Evolutionary conservation across 441 rosid genomes (phyloP).

Genomic region (Bruguiera hainesii): DNA sequence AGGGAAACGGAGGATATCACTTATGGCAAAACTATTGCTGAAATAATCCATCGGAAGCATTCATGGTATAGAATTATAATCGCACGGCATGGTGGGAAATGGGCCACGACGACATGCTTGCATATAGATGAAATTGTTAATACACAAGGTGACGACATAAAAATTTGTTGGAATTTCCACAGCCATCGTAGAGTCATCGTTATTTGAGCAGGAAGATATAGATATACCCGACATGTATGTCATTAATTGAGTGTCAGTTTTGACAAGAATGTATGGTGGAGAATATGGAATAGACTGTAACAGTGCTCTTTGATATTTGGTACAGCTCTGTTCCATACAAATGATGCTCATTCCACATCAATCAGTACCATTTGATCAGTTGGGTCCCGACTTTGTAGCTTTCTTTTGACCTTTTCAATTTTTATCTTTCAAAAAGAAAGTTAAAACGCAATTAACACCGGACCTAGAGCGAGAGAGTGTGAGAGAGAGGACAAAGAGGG

Average conservation of each 20-base stretch:
- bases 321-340: conserved; percentile 16
- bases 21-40: background rate
- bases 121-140: background rate
- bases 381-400: no score
- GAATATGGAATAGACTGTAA: conserved; percentile 11
- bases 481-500: no score
- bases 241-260: conserved; percentile 21
- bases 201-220: background rate
- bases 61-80: no score
- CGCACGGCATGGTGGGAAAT: conserved; percentile 10
- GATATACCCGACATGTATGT: conserved; percentile 6
- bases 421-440: no score
- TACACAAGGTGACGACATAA: background rate
- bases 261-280: conserved; percentile 26
- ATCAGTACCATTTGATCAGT: conserved; percentile 3
- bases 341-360: conserved; percentile 21
- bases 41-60: background rate
- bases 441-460: no score
- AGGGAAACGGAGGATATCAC: background rate
- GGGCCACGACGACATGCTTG: conserved; percentile 5
- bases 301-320: background rate
- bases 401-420: no score
- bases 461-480: no score
- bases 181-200: background rate
- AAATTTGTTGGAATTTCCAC: background rate